Base-by-base conservation (phyloP, 306 rosid genomes). In the Styphnolobium japonicum region DNA sequence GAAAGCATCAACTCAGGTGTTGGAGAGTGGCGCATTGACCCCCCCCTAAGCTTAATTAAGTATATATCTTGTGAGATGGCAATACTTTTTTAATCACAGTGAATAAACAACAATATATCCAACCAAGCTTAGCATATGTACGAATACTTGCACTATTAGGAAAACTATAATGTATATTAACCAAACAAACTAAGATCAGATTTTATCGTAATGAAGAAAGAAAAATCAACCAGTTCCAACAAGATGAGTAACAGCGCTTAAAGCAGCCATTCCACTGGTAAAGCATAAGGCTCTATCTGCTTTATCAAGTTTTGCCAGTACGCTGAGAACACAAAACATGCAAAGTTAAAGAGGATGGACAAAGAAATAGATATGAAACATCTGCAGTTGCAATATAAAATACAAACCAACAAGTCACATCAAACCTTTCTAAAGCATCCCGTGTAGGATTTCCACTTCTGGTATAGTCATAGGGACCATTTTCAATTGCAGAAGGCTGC, bases 201-300 rank as follows among this genome's bases (percentile, higher is more conserved):
- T 34, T 40, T 39, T 66, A 80, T 64, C 71, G 48, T 53, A 55
- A 3, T 19, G 27, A 78, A 73, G 60, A 84, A 75, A 72, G 80
- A 60, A 71, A 82, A 82, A 46, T 61, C 57, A 94, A n/a, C 98
- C 98, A 29, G 90, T 80, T 75, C 86, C 87, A 46, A 95, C 89
- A 83, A 92, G 98, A 85, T 86, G 95, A 71, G 85, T 64, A 71
- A 95, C 98, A 79, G 98, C 84, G 65, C 86, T 68, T 86, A 95
- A 83, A 86, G 97, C 98, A 79, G 98, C 95, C 98, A 94, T 95
- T 82, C 98, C 98, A 80, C 98, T 95, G 78, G 96, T 88, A 88
- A 91, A 95, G 90, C 98, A 91, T 73, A 95, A 71, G 82, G 98
- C 97, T 80, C 91, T 86, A 81, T 95, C 96, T 15, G 97, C 98